Percentiles rank a stretch among this genome's conserved stretches.
These are phyloP conservation scores for Aureobasidium sp. DNA, from an alignment of 2,329 filamentous ascomycete species.

Conservation along the genomic window DNA sequence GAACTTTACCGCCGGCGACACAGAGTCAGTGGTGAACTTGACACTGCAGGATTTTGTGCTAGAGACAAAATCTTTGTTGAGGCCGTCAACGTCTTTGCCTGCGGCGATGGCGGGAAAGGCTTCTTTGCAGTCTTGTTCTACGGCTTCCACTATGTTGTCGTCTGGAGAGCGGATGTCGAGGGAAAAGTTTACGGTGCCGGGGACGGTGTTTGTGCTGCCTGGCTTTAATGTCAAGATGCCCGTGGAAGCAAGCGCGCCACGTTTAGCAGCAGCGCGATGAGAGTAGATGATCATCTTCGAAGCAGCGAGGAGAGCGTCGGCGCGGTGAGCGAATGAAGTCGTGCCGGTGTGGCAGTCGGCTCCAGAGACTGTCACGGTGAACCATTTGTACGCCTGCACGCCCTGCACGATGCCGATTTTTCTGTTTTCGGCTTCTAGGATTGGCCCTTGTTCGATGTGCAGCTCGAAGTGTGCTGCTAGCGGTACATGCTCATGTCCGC, in stretches of 20 bases:
- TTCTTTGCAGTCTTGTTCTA: constrained; percentile 49
- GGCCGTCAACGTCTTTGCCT: constrained; percentile 46
- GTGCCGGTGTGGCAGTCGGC: constrained; percentile 69
- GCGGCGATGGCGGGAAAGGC: constrained; percentile 56
- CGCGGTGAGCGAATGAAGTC: constrained; percentile 58
- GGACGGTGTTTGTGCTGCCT: constrained; percentile 67
- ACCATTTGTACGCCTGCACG: constrained; percentile 67
- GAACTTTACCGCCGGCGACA: constrained; percentile 57
- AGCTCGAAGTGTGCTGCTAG: constrained; percentile 76
- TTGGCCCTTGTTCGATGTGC: constrained; percentile 77
- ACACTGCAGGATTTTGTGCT: constrained; percentile 40
- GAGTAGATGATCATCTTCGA: constrained; percentile 61
- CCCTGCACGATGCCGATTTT: constrained; percentile 65
- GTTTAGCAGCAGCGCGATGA: constrained; percentile 54
- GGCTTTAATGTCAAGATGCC: constrained; percentile 62
- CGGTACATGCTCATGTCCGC: constrained; percentile 53
- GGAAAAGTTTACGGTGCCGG: constrained; percentile 59
- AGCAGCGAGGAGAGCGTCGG: constrained; percentile 62
- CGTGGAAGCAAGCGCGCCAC: constrained; percentile 59
- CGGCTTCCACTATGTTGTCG: constrained; percentile 49
- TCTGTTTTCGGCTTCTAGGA: constrained; percentile 57
- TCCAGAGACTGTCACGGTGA: constrained; percentile 58
- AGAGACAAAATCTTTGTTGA: constrained; percentile 40
- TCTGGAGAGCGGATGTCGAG: constrained; percentile 59
- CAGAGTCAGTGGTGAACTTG: constrained; percentile 54